Evolutionary conservation across 2,329 filamentous ascomycete species (phyloP).

Genomic region (Phaeosphaeriaceae sp.): DNA sequence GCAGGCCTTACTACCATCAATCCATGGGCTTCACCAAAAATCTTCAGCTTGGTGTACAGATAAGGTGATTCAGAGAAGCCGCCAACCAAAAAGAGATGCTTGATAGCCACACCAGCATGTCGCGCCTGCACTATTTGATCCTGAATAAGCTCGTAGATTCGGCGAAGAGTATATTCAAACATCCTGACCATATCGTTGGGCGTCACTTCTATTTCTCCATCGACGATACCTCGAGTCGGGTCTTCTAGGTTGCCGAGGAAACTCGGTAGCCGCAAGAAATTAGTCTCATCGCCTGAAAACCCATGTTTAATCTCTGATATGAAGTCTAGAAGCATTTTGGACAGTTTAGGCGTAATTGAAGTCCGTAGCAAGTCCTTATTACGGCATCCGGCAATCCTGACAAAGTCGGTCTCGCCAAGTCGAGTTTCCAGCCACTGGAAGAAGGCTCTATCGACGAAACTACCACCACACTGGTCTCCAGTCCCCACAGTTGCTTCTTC

Average conservation of each 20-base stretch:
- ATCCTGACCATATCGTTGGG: conserved; percentile 15
- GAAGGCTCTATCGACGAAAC: conserved; percentile 25
- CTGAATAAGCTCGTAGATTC: conserved; percentile 7
- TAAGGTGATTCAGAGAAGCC: conserved; percentile 29
- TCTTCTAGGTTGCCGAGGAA: conserved; percentile 16
- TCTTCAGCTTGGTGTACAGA: conserved; percentile 13
- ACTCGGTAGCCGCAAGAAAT: conserved; percentile 12
- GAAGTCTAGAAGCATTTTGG: conserved; percentile 25
- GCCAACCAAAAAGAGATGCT: conserved; percentile 26
- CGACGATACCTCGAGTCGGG: conserved; percentile 12
- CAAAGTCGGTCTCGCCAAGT: conserved; percentile 19
- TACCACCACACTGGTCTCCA: conserved; percentile 29
- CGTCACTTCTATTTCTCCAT: conserved; percentile 22
- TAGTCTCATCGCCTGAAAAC: conserved; percentile 17
- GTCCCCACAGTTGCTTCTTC: conserved; percentile 25
- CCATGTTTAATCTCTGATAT: conserved; percentile 14
- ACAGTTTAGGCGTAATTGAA: conserved; percentile 10
- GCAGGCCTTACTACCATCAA: conserved; percentile 15
- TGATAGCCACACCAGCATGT: background rate
- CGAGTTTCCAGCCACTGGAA: conserved; percentile 19
- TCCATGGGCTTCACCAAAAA: background rate
- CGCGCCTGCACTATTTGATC: conserved; percentile 8
- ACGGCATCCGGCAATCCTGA: conserved; percentile 16
- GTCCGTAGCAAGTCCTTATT: conserved; percentile 10
- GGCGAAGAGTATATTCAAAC: conserved; percentile 10